Percentiles rank a stretch among this genome's conserved stretches.
phyloP scores from a whole-genome alignment of 2,329 filamentous ascomycete species.

The Westerdykella ornata region DNA sequence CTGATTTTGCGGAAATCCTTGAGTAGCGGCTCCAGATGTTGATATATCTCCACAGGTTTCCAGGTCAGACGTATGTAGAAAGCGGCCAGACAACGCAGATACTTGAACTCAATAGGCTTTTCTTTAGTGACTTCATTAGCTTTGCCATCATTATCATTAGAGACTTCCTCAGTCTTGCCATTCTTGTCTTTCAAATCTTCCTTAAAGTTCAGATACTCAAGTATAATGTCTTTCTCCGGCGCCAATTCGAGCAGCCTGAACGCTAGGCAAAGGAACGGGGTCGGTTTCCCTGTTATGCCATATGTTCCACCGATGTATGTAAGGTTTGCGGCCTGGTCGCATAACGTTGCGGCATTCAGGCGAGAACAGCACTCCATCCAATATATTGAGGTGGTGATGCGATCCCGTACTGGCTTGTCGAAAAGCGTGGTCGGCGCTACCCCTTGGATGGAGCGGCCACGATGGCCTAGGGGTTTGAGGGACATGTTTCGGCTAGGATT shows the following conservation, averaged over 20 bases:
- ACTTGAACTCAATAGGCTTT: constrained; percentile 52
- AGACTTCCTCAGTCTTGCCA: neutral
- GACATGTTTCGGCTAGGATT: constrained; percentile 70
- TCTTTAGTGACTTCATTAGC: constrained; percentile 5
- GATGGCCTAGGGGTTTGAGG: constrained; percentile 85
- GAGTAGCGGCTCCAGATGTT: constrained; percentile 72
- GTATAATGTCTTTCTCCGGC: constrained; percentile 69
- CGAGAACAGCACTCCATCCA: constrained; percentile 99
- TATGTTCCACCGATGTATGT: constrained; percentile 82
- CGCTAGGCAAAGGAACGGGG: constrained; percentile 85
- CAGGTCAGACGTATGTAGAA: constrained; percentile 93
- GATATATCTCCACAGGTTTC: constrained; percentile 72
- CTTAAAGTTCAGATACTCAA: constrained; percentile 65
- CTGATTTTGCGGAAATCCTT: constrained; percentile 78
- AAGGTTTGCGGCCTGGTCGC: constrained; percentile 83
- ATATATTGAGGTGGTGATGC: constrained; percentile 91
- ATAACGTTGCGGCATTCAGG: constrained; percentile 71
- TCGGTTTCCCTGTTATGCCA: constrained; percentile 75
- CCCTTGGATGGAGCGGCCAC: constrained; percentile 77
- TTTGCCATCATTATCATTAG: neutral
- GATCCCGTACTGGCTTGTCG: constrained; percentile 91
- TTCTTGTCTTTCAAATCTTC: constrained; percentile 32
- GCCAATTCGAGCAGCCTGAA: constrained; percentile 91
- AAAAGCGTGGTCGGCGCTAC: constrained; percentile 93
- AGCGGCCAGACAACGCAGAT: constrained; percentile 78